phyloP scores from a whole-genome alignment of 257 asterid genomes.

The Gynochthodes officinalis region DNA sequence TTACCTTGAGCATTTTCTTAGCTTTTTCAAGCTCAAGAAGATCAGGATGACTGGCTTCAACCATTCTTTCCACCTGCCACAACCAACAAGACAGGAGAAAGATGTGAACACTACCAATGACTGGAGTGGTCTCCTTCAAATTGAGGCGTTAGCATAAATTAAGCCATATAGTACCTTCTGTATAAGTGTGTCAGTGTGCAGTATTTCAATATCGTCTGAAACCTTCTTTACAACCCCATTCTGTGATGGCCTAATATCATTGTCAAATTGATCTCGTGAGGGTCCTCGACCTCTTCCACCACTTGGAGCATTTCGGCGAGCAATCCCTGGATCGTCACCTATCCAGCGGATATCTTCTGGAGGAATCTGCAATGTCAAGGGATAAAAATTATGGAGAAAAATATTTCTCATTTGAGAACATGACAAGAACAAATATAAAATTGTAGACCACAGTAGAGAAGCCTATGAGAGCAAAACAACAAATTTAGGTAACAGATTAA shows the following conservation, averaged over 20 bases:
- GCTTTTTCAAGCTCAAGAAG: constrained; percentile 73
- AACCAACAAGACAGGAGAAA: constrained; percentile 12
- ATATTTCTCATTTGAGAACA: not conserved
- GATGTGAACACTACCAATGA: constrained; percentile 1
- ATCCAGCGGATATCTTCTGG: constrained; percentile 89
- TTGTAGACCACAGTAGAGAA: not conserved
- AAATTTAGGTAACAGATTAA: not conserved
- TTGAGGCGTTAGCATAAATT: not conserved
- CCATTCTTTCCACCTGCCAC: constrained; percentile 81
- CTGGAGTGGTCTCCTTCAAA: not conserved
- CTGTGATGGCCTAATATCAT: constrained; percentile 47
- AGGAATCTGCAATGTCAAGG: constrained; percentile 50
- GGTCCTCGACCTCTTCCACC: constrained; percentile 53
- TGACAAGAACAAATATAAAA: not conserved
- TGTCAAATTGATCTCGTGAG: constrained; percentile 40
- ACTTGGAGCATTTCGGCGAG: constrained; percentile 47
- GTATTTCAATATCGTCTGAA: constrained; percentile 64
- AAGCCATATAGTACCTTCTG: constrained; percentile 50
- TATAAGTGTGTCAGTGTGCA: constrained; percentile 80
- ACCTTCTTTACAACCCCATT: constrained; percentile 47
- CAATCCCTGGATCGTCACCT: constrained; percentile 74
- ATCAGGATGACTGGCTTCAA: constrained; percentile 83
- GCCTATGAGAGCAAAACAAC: not conserved
- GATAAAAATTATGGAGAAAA: constrained; percentile 2
- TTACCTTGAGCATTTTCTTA: constrained; percentile 89